Percentiles rank a stretch among this genome's conserved stretches.
Evolutionary conservation across 179 eudicot genomes (phyloP).

Genomic region (Nepenthes alata): DNA sequence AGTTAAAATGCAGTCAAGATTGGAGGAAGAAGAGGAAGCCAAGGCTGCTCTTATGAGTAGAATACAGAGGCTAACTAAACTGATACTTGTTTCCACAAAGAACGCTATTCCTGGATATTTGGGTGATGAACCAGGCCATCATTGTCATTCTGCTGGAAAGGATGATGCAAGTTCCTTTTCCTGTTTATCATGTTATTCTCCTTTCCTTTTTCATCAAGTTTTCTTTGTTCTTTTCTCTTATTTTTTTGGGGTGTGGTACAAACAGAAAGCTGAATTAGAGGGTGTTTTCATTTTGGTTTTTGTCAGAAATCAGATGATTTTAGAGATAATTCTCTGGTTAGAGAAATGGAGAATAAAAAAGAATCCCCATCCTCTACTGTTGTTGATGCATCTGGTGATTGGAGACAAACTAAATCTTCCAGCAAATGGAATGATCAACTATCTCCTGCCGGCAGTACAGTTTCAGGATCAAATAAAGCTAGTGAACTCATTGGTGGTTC

Average conservation of each 20-base stretch:
- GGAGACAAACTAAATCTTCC: constrained; percentile 44
- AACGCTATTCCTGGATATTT: constrained; percentile 52
- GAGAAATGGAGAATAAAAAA: constrained; percentile 36
- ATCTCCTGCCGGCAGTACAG: constrained; percentile 53
- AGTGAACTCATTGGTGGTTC: constrained; percentile 47
- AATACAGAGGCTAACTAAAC: constrained; percentile 91
- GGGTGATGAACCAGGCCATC: constrained; percentile 40
- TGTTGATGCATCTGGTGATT: constrained; percentile 33
- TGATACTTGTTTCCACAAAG: constrained; percentile 93
- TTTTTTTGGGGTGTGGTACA: not conserved
- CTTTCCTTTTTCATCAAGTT: not conserved
- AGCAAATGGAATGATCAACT: constrained; percentile 61
- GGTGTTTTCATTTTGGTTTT: not conserved
- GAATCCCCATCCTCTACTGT: constrained; percentile 41
- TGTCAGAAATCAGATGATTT: constrained; percentile 53
- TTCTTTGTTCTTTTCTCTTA: constrained; percentile 1
- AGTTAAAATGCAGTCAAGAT: constrained; percentile 86
- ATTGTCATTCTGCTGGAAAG: constrained; percentile 37
- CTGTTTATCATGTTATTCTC: not conserved
- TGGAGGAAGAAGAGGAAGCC: constrained; percentile 99
- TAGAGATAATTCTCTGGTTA: constrained; percentile 36
- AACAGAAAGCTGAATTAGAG: not conserved
- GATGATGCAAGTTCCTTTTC: constrained; percentile 52
- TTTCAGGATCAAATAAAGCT: constrained; percentile 59
- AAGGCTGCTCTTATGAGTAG: constrained; percentile 99